A percentile compares a stretch with the other conserved stretches of the same genome.
Conservation (phyloP, 2,329 filamentous ascomycete species). For the Colletotrichum lini region DNA sequence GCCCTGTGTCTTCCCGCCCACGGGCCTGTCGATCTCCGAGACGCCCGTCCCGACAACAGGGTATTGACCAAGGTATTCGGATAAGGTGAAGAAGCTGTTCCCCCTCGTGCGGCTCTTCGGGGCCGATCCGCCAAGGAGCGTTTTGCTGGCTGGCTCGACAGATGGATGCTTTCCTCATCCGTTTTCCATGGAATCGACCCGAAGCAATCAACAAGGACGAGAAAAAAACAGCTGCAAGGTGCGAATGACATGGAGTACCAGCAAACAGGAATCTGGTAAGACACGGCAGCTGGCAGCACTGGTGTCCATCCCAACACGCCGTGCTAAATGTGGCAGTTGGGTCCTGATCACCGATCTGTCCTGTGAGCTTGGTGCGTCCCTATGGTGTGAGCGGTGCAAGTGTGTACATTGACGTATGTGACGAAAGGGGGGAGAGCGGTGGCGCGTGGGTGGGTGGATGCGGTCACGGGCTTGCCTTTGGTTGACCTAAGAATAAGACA, state of each 20-base stretch:
- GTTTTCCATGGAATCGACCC: not conserved
- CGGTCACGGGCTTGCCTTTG: not conserved
- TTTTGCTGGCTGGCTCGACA: not conserved
- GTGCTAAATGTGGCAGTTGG: not conserved
- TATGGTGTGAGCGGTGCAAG: not conserved
- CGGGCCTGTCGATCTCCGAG: constrained; percentile 3
- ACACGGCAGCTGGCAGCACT: not conserved
- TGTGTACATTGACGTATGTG: not conserved
- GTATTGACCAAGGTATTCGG: not conserved
- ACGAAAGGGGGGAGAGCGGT: too few relatives aligned
- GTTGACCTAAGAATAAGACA: not conserved
- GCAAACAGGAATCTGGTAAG: not conserved
- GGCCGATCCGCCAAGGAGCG: not conserved
- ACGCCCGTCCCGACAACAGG: not conserved
- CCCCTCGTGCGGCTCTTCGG: not conserved
- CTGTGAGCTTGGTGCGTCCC: not conserved
- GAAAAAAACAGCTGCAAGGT: not conserved
- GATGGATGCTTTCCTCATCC: not conserved
- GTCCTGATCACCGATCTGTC: not conserved
- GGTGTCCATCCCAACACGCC: not conserved
- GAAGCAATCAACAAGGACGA: not conserved
- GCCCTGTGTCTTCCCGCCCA: not conserved
- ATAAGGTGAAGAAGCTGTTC: not conserved
- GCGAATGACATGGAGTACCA: not conserved
- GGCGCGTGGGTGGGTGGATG: not conserved